phyloP scores from a whole-genome alignment of 1,139 yeast genomes.

The Pichia sp. region DNA sequence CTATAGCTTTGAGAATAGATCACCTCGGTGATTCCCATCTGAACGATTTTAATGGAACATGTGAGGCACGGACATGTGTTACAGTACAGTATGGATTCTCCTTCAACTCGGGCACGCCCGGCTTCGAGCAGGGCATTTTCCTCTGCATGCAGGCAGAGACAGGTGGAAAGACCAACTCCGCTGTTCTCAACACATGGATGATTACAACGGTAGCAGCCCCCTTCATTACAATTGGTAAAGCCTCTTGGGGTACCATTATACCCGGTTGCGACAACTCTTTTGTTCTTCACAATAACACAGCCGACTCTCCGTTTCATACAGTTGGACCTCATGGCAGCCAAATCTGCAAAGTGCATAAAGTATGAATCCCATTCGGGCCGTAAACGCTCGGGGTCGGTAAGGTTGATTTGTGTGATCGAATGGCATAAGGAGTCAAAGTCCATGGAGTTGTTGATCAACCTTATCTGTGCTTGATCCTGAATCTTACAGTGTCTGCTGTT shows the following conservation, averaged over 20 bases:
- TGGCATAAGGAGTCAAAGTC: constrained; percentile 26
- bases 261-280: constrained; percentile 89
- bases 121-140: constrained; percentile 94
- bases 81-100: constrained; percentile 67
- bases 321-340: constrained; percentile 88
- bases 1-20: constrained; percentile 89
- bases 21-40: constrained; percentile 87
- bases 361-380: constrained; percentile 96
- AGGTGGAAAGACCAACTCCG: constrained; percentile 72
- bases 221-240: constrained; percentile 82
- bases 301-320: constrained; percentile 98
- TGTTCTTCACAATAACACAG: constrained; percentile 84
- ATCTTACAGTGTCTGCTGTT: constrained; percentile 4
- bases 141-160: constrained; percentile 93
- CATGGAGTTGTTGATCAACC: constrained; percentile 56
- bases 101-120: constrained; percentile 82
- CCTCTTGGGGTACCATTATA: constrained; percentile 96
- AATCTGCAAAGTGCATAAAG: constrained; percentile 86
- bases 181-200: constrained; percentile 44
- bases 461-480: constrained; percentile 51
- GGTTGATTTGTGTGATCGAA: constrained; percentile 46
- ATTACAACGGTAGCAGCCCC: constrained; percentile 90
- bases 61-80: constrained; percentile 97
- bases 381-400: constrained; percentile 57
- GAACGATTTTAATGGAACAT: constrained; percentile 91